phyloP scores from a whole-genome alignment of 176 grass and related monocot genomes.

The Coix lacrymajobi region DNA sequence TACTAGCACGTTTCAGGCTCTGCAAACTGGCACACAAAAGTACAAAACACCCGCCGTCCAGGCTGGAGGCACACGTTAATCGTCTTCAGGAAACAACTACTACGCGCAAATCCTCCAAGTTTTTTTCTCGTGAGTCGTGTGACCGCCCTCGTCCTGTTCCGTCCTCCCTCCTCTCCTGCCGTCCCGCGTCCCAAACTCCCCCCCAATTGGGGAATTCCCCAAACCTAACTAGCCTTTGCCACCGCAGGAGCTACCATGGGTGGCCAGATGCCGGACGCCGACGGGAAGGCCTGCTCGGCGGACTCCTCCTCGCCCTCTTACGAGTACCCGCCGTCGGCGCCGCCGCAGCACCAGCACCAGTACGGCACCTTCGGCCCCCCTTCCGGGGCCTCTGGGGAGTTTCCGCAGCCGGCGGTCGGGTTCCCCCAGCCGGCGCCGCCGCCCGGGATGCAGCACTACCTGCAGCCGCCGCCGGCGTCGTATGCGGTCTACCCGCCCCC shows the following conservation, averaged over 20 bases:
- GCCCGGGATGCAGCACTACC: conserved; percentile 25
- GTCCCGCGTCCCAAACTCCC: background rate
- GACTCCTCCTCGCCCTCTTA: conserved; percentile 8
- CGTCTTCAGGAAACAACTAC: background rate
- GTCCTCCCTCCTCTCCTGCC: background rate
- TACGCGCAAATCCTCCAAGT: background rate
- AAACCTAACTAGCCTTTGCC: background rate
- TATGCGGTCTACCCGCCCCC: conserved; percentile 37
- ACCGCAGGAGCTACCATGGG: background rate
- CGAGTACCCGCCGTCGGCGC: conserved; percentile 32
- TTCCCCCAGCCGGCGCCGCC: conserved; percentile 64
- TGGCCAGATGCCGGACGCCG: conserved; percentile 33
- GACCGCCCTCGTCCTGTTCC: no score
- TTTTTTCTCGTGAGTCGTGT: no score
- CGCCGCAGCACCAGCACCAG: conserved; percentile 21
- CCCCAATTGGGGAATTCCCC: background rate
- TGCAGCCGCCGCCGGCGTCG: conserved; percentile 7
- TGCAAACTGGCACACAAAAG: background rate
- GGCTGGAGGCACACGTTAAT: conserved; percentile 14
- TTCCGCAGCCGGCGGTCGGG: conserved; percentile 64
- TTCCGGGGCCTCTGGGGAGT: conserved; percentile 20
- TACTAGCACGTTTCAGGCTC: background rate
- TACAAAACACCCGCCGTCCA: background rate
- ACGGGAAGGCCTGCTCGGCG: conserved; percentile 27
- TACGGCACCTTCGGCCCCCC: conserved; percentile 72